These are phyloP conservation scores for Bondarzewia mesenterica DNA, from an alignment of 1,284 basidiomycete species.

Conservation along the genomic window DNA sequence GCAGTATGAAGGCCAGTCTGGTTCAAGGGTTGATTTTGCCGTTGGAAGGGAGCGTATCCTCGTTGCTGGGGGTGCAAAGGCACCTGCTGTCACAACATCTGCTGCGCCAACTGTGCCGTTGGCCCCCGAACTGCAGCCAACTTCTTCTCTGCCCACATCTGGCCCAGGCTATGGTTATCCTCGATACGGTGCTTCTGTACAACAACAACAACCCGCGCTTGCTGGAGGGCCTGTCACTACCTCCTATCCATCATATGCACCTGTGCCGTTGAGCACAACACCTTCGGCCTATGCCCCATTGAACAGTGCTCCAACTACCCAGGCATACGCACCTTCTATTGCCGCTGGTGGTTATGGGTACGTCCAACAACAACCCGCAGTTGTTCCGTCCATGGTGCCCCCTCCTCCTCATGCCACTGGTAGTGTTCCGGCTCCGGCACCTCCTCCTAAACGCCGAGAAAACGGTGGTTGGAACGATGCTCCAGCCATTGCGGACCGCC, in stretches of 20 bases:
- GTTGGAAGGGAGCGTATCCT: conserved; percentile 59
- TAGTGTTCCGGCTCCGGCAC: conserved; percentile 24
- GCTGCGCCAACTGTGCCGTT: conserved; percentile 19
- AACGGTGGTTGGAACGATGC: conserved; percentile 92
- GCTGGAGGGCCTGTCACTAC: conserved; percentile 3
- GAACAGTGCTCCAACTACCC: conserved; percentile 16
- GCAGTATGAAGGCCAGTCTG: conserved; percentile 65
- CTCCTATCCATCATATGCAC: background rate
- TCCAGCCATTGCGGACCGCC: conserved; percentile 44
- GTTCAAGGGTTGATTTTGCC: conserved; percentile 43
- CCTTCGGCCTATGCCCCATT: conserved; percentile 22
- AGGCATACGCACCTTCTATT: background rate
- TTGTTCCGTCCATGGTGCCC: conserved; percentile 13
- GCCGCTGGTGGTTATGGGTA: background rate
- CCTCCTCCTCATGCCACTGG: conserved; percentile 19
- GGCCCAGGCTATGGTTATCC: conserved; percentile 16
- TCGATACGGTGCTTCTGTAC: conserved; percentile 15
- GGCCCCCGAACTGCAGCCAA: conserved; percentile 16
- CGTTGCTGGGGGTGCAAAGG: conserved; percentile 33
- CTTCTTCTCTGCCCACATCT: conserved; percentile 15
- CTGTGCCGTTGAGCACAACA: conserved; percentile 10
- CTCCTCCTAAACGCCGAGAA: conserved; percentile 48
- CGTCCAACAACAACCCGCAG: background rate
- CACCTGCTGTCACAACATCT: conserved; percentile 17
- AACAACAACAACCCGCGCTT: conserved; percentile 11